Conservation (phyloP, 2,329 filamentous ascomycete genomes). For the Scolecobasidium constrictum region DNA sequence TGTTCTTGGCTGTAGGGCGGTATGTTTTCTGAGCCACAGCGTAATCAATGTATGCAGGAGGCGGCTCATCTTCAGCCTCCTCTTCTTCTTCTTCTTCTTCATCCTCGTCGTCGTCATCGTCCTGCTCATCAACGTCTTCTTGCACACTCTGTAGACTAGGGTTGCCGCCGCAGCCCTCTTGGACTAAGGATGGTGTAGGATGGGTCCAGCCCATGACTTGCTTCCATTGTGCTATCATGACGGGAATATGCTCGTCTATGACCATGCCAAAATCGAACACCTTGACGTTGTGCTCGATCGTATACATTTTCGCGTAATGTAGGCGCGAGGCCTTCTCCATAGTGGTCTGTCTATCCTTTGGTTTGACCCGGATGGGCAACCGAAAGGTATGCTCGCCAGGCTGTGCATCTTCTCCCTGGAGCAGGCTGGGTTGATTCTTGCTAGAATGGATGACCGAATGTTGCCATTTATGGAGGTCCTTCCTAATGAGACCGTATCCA, state of each 20-base stretch:
- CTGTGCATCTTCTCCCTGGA: conserved; percentile 1
- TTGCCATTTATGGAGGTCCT: neutral
- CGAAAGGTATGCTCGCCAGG: conserved; percentile 4
- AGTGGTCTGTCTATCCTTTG: conserved; percentile 10
- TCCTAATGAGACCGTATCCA: neutral
- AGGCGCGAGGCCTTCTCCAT: conserved; percentile 16
- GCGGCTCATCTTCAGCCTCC: too few relatives aligned
- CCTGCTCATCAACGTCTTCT: too few relatives aligned
- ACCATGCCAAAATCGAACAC: conserved; percentile 18
- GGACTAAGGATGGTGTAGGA: neutral
- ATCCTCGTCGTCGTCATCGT: too few relatives aligned
- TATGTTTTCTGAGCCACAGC: neutral
- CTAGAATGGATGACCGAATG: neutral
- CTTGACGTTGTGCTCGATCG: conserved; percentile 21
- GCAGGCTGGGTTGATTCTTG: neutral
- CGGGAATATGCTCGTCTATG: conserved; percentile 8
- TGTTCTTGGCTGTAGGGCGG: neutral
- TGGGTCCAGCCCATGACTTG: neutral
- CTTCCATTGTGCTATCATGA: conserved; percentile 12
- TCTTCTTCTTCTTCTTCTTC: too few relatives aligned
- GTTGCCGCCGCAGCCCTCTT: neutral
- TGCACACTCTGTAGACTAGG: too few relatives aligned
- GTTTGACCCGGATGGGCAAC: conserved; percentile 12
- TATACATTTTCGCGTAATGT: conserved; percentile 18
- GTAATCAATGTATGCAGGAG: neutral